phyloP scores from a whole-genome alignment of 805 yeast species.

The Clavispora phyllophila region DNA sequence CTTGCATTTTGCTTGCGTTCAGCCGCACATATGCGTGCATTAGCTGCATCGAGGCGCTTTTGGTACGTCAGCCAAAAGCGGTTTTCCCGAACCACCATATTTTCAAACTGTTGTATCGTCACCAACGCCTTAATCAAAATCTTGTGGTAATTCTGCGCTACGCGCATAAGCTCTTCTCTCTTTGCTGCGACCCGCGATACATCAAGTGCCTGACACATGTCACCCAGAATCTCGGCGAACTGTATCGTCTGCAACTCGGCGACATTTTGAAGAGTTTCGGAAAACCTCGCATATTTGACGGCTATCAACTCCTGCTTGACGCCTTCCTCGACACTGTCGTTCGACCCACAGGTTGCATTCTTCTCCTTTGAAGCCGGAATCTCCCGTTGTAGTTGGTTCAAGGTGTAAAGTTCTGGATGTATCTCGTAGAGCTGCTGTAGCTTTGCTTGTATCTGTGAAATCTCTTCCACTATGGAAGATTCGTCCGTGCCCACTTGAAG shows the following conservation, averaged over 20 bases:
- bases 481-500: slow-evolving; percentile 3
- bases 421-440: slow-evolving; percentile 6
- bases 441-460: slow-evolving; percentile 8
- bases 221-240: slow-evolving; percentile 9
- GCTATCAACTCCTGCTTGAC: slow-evolving; percentile 19
- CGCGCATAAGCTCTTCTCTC: slow-evolving; percentile 6
- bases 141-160: slow-evolving; percentile 17
- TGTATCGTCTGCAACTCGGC: slow-evolving; percentile 21
- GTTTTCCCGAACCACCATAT: slow-evolving; percentile 19
- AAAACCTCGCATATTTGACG: slow-evolving; percentile 18
- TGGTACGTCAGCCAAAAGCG: slow-evolving; percentile 24
- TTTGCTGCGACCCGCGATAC: neutral
- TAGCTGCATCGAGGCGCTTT: slow-evolving; percentile 6
- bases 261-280: slow-evolving; percentile 18
- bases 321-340: neutral
- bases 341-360: neutral
- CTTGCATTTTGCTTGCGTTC: slow-evolving; percentile 1
- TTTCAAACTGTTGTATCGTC: slow-evolving; percentile 23
- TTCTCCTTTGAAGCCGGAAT: neutral
- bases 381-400: slow-evolving; percentile 1
- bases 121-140: slow-evolving; percentile 26
- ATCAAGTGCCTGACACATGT: slow-evolving; percentile 2
- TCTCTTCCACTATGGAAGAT: neutral
- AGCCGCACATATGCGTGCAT: slow-evolving; percentile 1
- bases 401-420: slow-evolving; percentile 7